These are phyloP conservation scores for Rhodotorula sp. DNA, from an alignment of 1,284 basidiomycete species.

Conservation along the genomic window DNA sequence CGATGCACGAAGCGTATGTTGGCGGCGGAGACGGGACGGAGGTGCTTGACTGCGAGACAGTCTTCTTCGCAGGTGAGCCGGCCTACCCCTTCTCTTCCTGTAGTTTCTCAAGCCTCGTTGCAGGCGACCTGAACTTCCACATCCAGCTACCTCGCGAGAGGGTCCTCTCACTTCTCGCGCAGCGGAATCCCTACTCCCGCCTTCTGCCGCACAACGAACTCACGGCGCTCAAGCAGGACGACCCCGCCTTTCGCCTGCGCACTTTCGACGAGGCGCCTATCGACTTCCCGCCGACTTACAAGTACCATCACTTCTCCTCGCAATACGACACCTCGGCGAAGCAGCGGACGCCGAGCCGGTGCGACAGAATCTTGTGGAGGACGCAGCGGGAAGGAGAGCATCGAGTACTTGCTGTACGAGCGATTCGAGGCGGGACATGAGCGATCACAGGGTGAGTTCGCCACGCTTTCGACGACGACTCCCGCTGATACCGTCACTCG, in stretches of 20 bases:
- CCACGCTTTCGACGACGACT: background rate
- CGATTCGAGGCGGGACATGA: conserved; percentile 47
- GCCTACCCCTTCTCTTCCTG: conserved; percentile 63
- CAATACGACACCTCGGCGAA: conserved; percentile 88
- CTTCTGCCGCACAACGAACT: conserved; percentile 86
- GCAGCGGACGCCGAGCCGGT: conserved; percentile 87
- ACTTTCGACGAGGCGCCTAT: conserved; percentile 79
- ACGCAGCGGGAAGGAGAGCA: background rate
- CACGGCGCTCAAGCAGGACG: conserved; percentile 64
- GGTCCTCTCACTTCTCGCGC: conserved; percentile 63
- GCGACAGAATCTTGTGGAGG: conserved; percentile 83
- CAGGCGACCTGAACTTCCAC: conserved; percentile 85
- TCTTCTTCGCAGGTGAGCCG: conserved; percentile 73
- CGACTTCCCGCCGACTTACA: conserved; percentile 87
- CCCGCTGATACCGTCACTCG: background rate
- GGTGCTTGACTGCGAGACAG: conserved; percentile 88
- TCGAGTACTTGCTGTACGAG: conserved; percentile 42
- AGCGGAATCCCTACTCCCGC: conserved; percentile 59
- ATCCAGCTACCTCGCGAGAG: conserved; percentile 83
- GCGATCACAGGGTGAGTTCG: conserved; percentile 45
- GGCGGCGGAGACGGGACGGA: conserved; percentile 92
- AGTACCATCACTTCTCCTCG: conserved; percentile 74
- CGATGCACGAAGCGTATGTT: conserved; percentile 63
- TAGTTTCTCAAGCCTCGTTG: conserved; percentile 51
- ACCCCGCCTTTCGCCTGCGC: conserved; percentile 80